Conservation (phyloP, 192 early-diverging fungal species). For the Geranomyces michiganensis region DNA sequence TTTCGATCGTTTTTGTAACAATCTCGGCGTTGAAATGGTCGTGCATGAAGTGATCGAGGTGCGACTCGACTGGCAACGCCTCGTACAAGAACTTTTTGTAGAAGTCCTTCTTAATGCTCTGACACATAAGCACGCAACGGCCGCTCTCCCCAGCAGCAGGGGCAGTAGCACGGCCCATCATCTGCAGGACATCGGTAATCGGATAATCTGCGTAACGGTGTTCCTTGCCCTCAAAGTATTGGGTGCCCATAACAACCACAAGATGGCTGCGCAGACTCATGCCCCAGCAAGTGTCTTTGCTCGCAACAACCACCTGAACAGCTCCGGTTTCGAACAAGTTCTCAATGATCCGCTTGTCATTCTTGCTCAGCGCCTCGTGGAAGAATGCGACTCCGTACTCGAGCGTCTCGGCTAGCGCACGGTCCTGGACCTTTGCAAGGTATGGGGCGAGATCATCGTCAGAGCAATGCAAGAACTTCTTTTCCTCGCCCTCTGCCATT, state of each 20-base stretch:
- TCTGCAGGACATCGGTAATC: slow-evolving; percentile 94
- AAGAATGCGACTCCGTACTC: slow-evolving; percentile 84
- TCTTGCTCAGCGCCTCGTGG: slow-evolving; percentile 84
- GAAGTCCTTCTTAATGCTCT: slow-evolving; percentile 90
- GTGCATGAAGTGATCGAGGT: slow-evolving; percentile 90
- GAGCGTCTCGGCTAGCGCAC: slow-evolving; percentile 70
- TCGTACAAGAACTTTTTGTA: slow-evolving; percentile 99
- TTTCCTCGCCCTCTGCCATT: slow-evolving; percentile 73
- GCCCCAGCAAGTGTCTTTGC: slow-evolving; percentile 91
- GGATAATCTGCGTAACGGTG: slow-evolving; percentile 96
- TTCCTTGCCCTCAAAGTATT: slow-evolving; percentile 91
- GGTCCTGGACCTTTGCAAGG: slow-evolving; percentile 72
- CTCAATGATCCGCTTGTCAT: slow-evolving; percentile 74
- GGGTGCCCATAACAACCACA: slow-evolving; percentile 95
- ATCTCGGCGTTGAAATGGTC: slow-evolving; percentile 98
- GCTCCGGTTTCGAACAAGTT: slow-evolving; percentile 74
- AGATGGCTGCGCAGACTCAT: slow-evolving; percentile 80
- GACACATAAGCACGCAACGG: slow-evolving; percentile 91
- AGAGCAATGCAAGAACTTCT: slow-evolving; percentile 74
- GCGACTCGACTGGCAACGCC: slow-evolving; percentile 93
- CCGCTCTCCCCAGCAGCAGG: slow-evolving; percentile 61
- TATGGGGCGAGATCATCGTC: slow-evolving; percentile 64
- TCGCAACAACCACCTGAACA: slow-evolving; percentile 88
- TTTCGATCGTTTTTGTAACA: slow-evolving; percentile 91
- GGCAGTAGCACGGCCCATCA: slow-evolving; percentile 92